Evolutionary conservation across 352 stramenopile species (phyloP), one percentile per base, ranked within the genome.

Genomic region (Phytophthora kernoviae): DNA sequence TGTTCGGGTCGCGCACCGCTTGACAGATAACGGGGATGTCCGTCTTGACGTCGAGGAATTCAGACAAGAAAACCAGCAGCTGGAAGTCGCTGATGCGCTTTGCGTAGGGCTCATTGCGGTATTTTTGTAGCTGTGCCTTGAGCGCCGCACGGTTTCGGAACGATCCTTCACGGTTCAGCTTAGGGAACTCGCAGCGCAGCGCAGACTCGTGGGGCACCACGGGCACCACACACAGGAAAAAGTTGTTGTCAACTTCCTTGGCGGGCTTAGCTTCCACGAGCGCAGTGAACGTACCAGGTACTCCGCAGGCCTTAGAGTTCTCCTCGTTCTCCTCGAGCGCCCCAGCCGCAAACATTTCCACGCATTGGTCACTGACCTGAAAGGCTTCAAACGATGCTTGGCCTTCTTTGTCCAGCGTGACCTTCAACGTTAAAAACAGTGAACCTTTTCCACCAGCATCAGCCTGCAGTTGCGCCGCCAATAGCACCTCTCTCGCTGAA

Each of bases 321-420:
- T 74, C 73, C 5, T 92, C 81, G 62, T 94, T 87, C 48, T 97
- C 81, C 40, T 96, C 66, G 30, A 98, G 58, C 33, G 94, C 96
- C 52, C 97, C 96, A 58, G 97, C 93, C 18, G 94, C 96, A 34
- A 98, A 98, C 97, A 99, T 99, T 55, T 98, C 96, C 75, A 99
- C 97, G 70, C 96, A 99, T 70, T 99, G 95, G 68, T 98, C 86
- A 58, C 85, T 98, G 36, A 99, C 82, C 80, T 99, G 96, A 76
- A 99, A 99, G 12, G 95, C 96, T 51, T 99, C 96, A 21, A 99
- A 98, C 18, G 91, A 90, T 15, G 96, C 95, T 65, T 97, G 91
- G 1, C 95, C 96, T 62, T 98, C 81, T 63, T 94, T 90, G 54
- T 97, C 91, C 30, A 98, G 76, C 22, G 95, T 98, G 37, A 98